These are phyloP conservation scores for Austroboletus rostrupii DNA, from an alignment of 1,284 basidiomycete species.

Conservation along the genomic window DNA sequence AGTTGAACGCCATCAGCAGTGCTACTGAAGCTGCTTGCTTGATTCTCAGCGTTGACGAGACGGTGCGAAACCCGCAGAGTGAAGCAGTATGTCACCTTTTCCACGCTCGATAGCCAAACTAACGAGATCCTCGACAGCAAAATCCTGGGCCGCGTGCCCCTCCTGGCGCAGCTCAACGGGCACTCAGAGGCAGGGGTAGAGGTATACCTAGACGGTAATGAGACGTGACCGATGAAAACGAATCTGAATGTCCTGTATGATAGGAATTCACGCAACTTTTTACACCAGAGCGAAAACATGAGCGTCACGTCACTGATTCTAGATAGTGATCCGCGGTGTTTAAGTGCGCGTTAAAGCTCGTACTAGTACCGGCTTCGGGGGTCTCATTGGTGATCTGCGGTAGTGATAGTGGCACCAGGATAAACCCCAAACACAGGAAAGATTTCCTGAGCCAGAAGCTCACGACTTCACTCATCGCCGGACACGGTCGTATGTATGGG, in stretches of 20 bases:
- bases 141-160: conserved; percentile 80
- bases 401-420: no score
- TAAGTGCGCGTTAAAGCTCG: no score
- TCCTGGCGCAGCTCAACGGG: conserved; percentile 78
- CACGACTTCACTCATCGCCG: no score
- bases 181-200: conserved; percentile 78
- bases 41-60: conserved; percentile 93
- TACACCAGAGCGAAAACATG: no score
- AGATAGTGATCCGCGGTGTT: no score
- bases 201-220: conserved; percentile 66
- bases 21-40: conserved; percentile 96
- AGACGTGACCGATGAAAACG: conserved; percentile 3
- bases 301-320: no score
- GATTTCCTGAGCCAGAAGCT: no score
- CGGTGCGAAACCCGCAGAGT: conserved; percentile 88
- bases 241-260: conserved; percentile 2
- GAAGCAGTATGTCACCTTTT: conserved; percentile 63
- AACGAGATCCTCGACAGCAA: conserved; percentile 38
- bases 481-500: no score
- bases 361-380: no score
- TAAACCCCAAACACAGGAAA: no score
- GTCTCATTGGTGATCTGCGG: no score
- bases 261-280: neutral
- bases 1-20: conserved; percentile 92
- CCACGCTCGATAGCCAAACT: conserved; percentile 6